Base-by-base conservation (phyloP, 306 rosid species). In the Vigna hirtella region DNA sequence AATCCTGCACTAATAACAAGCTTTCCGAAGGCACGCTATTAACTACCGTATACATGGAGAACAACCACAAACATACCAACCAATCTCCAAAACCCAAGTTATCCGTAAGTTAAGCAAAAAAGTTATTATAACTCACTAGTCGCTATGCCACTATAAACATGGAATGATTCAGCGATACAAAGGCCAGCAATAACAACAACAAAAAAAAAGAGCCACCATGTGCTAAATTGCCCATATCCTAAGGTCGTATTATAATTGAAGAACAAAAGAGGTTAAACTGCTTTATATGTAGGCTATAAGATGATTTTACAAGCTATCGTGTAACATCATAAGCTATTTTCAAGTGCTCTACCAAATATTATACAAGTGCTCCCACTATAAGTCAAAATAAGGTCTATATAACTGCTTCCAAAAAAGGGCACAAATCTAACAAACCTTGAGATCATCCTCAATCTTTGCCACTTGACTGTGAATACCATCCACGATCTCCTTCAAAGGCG, bases 391-490 rank as follows among this genome's bases (percentile, higher is more conserved):
- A 16, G 56, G 9, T 53, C 8, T n/a, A 6, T 3, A 51, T 51
- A 51, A 16, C 0, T 18, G 18, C 6, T 20, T 4, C 66, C 64
- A 76, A 66, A 79, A 20, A 50, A 56, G 1, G 15, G 50, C 16
- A 2, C 12, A 45, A 45, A 45, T 45, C 50, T 66, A 72, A 63
- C 51, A 77, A 72, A 72, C 98, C 92, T 94, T 94, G 59, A 94
- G 98, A 86, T 91, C 97, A 83, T 94, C 98, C 87, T 94, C 98
- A 64, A 91, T 91, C 85, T 91, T 91, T 61, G 98, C 89, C 16
- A 93, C 96, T 82, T 88, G 97, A 81, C 82, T 76, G 58, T 93
- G 98, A 89, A 90, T 90, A 24, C 88, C 81, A 81, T 91, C 96
- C 20, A 93, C 86, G 45, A 86, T 82, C 80, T 93, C 96, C 86